Evolutionary conservation across 257 asterid genomes (phyloP).

Genomic region (Gynochthodes officinalis): DNA sequence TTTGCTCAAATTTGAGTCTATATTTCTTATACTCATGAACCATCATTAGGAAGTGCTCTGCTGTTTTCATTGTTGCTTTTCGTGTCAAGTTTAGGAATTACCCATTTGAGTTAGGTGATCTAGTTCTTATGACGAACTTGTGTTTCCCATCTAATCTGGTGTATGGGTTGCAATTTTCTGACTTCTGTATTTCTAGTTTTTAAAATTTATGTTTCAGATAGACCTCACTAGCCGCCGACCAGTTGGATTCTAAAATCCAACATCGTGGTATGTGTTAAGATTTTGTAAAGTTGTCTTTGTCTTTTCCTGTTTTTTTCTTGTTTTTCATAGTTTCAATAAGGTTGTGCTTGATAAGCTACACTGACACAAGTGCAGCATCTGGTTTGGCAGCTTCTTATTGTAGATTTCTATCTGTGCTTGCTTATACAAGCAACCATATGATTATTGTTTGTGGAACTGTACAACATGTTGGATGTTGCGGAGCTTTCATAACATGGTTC

Average conservation of each 20-base stretch:
- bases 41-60: background rate
- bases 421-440: background rate
- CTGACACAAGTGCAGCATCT: background rate
- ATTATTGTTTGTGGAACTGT: background rate
- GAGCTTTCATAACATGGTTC: background rate
- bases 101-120: background rate
- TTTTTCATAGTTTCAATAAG: background rate
- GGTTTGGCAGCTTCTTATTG: background rate
- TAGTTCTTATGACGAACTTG: background rate
- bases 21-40: background rate
- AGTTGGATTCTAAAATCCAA: background rate
- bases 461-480: background rate
- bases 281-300: background rate
- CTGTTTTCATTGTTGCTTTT: conserved; percentile 1
- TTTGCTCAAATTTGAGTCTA: background rate
- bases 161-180: too few species aligned
- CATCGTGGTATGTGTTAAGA: background rate
- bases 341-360: background rate
- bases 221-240: background rate
- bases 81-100: background rate
- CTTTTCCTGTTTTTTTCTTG: background rate
- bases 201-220: background rate
- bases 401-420: background rate
- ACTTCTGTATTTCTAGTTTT: background rate
- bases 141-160: background rate